Evolutionary conservation across 495 filamentous ascomycete species (phyloP).

Genomic region (Sphaerosporella brunnea): DNA sequence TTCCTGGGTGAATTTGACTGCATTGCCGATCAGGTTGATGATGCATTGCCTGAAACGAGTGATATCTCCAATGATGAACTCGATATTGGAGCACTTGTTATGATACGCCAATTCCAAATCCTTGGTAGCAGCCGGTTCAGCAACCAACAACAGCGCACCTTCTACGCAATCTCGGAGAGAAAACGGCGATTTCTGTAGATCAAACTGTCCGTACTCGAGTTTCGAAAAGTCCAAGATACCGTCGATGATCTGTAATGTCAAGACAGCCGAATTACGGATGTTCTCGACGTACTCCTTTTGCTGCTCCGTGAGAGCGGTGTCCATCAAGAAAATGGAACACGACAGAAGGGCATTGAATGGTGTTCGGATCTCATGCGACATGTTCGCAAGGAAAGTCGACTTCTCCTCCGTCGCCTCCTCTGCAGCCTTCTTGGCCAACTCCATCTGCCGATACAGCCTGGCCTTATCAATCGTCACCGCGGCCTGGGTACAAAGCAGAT

Average conservation of each 20-base stretch:
- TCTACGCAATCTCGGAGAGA: conserved; percentile 50
- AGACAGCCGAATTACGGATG: conserved; percentile 50
- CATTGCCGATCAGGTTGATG: conserved; percentile 55
- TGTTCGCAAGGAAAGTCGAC: conserved; percentile 24
- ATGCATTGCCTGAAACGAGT: conserved; percentile 51
- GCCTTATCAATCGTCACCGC: conserved; percentile 27
- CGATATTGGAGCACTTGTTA: conserved; percentile 43
- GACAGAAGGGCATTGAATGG: conserved; percentile 25
- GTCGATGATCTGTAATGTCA: conserved; percentile 49
- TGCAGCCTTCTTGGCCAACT: conserved; percentile 24
- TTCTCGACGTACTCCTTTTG: conserved; percentile 37
- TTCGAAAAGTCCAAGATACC: conserved; percentile 56
- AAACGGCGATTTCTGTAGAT: conserved; percentile 45
- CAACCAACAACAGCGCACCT: conserved; percentile 50
- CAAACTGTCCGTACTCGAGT: conserved; percentile 53
- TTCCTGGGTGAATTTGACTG: conserved; percentile 50
- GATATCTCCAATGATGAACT: conserved; percentile 46
- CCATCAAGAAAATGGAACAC: conserved; percentile 28
- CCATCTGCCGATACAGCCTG: conserved; percentile 26
- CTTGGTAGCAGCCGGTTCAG: conserved; percentile 49
- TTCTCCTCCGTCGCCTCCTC: conserved; percentile 26
- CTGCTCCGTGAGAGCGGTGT: conserved; percentile 43
- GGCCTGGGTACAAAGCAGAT: conserved; percentile 25
- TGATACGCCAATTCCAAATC: conserved; percentile 51
- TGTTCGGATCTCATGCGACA: conserved; percentile 15